Evolutionary conservation across 441 rosid species (phyloP).

Genomic region (Melastoma candidum): DNA sequence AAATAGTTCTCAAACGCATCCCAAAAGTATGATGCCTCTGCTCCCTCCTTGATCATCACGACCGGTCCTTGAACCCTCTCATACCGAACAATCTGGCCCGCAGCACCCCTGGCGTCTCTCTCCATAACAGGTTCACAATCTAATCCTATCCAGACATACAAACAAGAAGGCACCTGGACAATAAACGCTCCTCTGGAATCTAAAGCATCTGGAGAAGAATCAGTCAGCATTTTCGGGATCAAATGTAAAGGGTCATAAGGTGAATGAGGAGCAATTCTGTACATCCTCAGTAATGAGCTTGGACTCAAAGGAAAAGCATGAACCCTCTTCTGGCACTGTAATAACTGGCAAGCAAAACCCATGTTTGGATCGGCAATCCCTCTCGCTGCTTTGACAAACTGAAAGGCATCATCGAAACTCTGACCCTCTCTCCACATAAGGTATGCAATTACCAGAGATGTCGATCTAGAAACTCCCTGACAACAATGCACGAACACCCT

Average conservation of each 20-base stretch:
- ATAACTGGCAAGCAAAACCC: conserved; percentile 97
- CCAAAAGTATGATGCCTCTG: conserved; percentile 81
- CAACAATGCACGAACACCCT: conserved; percentile 95
- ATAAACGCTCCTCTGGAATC: conserved; percentile 98
- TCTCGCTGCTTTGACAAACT: conserved; percentile 88
- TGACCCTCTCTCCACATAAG: conserved; percentile 98
- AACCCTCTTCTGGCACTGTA: conserved; percentile 95
- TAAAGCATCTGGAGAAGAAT: conserved; percentile 60
- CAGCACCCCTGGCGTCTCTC: conserved; percentile 93
- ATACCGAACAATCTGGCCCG: conserved; percentile 84
- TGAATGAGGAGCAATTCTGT: conserved; percentile 84
- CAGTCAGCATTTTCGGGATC: conserved; percentile 83
- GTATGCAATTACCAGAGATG: conserved; percentile 94
- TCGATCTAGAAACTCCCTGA: conserved; percentile 95
- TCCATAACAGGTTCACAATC: conserved; percentile 76
- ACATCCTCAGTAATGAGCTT: conserved; percentile 83
- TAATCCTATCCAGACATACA: conserved; percentile 85
- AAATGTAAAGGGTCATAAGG: conserved; percentile 97
- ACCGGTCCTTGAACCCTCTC: conserved; percentile 80
- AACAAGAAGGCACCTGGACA: conserved; percentile 72
- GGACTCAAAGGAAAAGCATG: conserved; percentile 96
- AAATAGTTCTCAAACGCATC: conserved; percentile 62
- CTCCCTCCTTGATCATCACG: conserved; percentile 68
- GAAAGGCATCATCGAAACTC: conserved; percentile 97
- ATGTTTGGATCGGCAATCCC: conserved; percentile 97